These are phyloP conservation scores for Aspergillus japonicus DNA, from an alignment of 2,329 filamentous ascomycete genomes.

Conservation along the genomic window DNA sequence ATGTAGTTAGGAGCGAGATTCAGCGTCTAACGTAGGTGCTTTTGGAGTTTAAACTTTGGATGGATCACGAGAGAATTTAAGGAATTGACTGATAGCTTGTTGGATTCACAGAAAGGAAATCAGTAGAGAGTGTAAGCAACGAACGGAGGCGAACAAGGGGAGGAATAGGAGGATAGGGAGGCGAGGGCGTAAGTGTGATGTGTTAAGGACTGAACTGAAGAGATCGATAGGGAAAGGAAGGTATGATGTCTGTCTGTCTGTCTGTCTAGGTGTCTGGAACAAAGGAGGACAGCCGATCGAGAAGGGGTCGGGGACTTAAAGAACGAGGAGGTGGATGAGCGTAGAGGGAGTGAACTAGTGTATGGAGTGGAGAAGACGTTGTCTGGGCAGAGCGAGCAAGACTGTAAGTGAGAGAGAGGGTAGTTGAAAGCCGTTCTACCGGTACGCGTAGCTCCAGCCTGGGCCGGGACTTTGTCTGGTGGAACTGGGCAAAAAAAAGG, in stretches of 20 bases:
- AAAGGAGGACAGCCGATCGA: neutral
- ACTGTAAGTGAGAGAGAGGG: neutral
- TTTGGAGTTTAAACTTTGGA: neutral
- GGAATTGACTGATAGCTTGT: neutral
- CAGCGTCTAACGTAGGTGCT: neutral
- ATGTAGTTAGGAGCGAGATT: neutral
- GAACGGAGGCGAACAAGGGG: neutral
- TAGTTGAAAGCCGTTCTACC: neutral
- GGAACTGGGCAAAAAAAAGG: no score
- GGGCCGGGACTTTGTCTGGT: neutral
- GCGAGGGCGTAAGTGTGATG: neutral
- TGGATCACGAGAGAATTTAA: neutral
- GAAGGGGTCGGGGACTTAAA: conserved; percentile 2
- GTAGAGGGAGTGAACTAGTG: neutral
- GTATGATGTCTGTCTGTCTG: neutral
- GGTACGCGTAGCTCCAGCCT: no score
- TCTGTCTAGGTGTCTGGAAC: neutral
- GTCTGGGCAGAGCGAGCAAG: neutral
- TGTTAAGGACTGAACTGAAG: neutral
- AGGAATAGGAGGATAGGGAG: neutral
- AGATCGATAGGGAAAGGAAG: neutral
- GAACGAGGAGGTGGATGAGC: neutral
- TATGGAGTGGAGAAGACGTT: neutral
- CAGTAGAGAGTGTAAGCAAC: neutral
- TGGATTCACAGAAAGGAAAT: neutral